Evolutionary conservation across 805 yeast genomes (phyloP), one percentile per base, ranked within the genome.

Genomic region (Saccharomyces kudriavzevii): DNA sequence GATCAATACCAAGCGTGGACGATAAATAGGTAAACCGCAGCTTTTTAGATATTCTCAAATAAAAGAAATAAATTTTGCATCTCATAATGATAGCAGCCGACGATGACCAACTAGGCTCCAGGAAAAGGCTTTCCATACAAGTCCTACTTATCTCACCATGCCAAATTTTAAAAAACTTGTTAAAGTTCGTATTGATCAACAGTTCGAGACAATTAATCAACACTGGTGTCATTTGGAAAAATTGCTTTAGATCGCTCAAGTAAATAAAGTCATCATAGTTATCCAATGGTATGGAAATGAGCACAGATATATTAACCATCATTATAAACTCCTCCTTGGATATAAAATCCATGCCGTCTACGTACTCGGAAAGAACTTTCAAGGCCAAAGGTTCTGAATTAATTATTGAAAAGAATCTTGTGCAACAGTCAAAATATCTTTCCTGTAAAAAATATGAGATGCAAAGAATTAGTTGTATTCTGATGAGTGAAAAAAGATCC

Each of bases 281-380:
- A 40, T 68, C 67, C 20, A 68, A 48, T 1, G 71, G 70, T 2
- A 66, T 56, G 11, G 67, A 51, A 11, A 64, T 52, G 5, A 68
- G 24, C 14, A 54, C 54, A 1, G 69, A 62, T 43, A 68, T 53
- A 11, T 60, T 55, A 3, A 66, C 49, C 61, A 64, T 61, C 22
- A 52, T 46, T 13, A 59, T n/a, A 13, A 65, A 14, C 52, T 67
- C 70, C 5, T 58, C 55, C 26, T 52, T 56, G 1, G 57, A 48
- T 4, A 65, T 46, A 28, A 35, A 54, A 45, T 14, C 48, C 11
- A 10, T 31, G 22, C 5, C 3, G 24, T 35, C 24, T 9, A 35
- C 5, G 11, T 35, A 17, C 17, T 35, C 43, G 5, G 43, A 64
- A 53, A 4, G 43, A 47, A 22, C 40, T 27, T 4, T 28, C 28